These are phyloP conservation scores for Neurospora africana DNA, from an alignment of 495 filamentous ascomycete species.

Conservation along the genomic window DNA sequence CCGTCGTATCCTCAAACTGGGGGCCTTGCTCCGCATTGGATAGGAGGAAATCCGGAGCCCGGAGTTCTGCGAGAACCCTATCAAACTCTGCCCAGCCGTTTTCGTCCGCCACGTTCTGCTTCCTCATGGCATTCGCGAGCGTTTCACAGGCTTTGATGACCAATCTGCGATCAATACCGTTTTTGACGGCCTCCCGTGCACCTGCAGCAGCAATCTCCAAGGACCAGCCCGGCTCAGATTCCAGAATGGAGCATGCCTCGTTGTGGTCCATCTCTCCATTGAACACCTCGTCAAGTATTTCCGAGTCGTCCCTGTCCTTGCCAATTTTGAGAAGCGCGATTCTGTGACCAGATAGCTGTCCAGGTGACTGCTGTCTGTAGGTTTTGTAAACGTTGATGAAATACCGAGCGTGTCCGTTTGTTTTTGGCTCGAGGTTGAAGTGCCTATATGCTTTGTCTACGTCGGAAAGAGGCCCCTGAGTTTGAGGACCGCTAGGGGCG, in stretches of 20 bases:
- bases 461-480: constrained; percentile 1
- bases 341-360: constrained; percentile 13
- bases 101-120: neutral
- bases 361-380: constrained; percentile 12
- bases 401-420: constrained; percentile 1
- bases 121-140: neutral
- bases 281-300: constrained; percentile 11
- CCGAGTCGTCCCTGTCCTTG: constrained; percentile 7
- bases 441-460: constrained; percentile 11
- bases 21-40: neutral
- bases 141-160: neutral
- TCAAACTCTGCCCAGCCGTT: neutral
- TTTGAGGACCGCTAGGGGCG: neutral
- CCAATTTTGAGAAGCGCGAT: constrained; percentile 14
- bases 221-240: constrained; percentile 4
- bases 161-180: neutral
- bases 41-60: neutral
- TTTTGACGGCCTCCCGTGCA: constrained; percentile 1
- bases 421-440: constrained; percentile 5
- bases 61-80: neutral
- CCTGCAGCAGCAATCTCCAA: constrained; percentile 13
- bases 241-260: constrained; percentile 14
- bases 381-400: constrained; percentile 14
- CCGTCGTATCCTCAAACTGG: neutral
- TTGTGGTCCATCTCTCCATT: constrained; percentile 1